phyloP scores from a whole-genome alignment of 352 stramenopile genomes.

The Globisporangium parvum region DNA sequence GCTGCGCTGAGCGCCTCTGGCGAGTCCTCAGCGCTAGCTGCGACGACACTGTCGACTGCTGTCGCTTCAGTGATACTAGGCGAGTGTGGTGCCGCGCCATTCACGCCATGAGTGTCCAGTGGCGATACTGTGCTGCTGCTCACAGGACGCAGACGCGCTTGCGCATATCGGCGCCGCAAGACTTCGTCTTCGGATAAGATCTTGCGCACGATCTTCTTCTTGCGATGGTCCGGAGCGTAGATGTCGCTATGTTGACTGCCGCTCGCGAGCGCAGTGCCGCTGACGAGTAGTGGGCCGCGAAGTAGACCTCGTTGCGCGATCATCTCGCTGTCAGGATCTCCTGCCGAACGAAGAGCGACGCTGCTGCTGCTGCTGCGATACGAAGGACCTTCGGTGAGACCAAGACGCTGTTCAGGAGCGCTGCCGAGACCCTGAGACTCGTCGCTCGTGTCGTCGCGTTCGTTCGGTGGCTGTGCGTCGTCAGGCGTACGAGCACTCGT shows the following conservation, averaged over 20 bases:
- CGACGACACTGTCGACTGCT: background rate
- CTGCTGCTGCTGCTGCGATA: too few species aligned
- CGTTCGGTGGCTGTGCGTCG: too few species aligned
- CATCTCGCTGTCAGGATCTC: too few species aligned
- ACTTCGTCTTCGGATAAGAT: conserved; percentile 32
- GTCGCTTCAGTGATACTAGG: background rate
- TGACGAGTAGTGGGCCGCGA: background rate
- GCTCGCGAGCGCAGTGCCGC: background rate
- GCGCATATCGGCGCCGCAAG: conserved; percentile 6
- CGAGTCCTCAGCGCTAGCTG: too few species aligned
- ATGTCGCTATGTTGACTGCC: background rate
- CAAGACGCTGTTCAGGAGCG: too few species aligned
- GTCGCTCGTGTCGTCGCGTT: too few species aligned
- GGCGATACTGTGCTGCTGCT: background rate
- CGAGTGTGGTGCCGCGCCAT: background rate
- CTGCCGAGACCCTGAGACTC: too few species aligned
- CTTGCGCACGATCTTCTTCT: conserved; percentile 34
- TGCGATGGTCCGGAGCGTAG: conserved; percentile 9
- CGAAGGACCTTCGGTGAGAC: too few species aligned
- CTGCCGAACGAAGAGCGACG: too few species aligned
- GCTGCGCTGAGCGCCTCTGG: too few species aligned
- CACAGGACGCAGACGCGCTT: background rate
- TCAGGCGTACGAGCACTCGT: too few species aligned
- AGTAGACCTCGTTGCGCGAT: background rate
- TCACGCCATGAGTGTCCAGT: background rate